Evolutionary conservation across 2,329 filamentous ascomycete genomes (phyloP).

Genomic region (Grosmannia clavigera): DNA sequence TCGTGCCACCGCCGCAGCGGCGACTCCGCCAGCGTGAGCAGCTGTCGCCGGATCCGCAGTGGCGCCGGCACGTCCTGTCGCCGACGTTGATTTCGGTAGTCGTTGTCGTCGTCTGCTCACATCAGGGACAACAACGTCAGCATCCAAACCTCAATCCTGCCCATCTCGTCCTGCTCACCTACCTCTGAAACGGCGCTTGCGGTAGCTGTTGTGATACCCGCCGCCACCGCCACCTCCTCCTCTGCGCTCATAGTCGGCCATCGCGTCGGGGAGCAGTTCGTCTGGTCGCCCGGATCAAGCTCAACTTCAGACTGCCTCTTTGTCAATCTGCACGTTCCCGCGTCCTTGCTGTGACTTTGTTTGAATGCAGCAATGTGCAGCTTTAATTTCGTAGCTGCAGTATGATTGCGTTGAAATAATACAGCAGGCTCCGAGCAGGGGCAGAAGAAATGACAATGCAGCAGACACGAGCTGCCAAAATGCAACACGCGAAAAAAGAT

Average conservation of each 20-base stretch:
- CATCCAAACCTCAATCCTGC: neutral
- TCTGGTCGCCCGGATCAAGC: neutral
- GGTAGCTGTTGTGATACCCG: slow-evolving; percentile 31
- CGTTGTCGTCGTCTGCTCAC: slow-evolving; percentile 53
- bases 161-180: slow-evolving; percentile 20
- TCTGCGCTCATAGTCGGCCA: slow-evolving; percentile 45
- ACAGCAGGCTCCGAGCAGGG: neutral
- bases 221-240: slow-evolving; percentile 11
- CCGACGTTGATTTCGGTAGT: slow-evolving; percentile 60
- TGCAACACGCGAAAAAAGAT: slow-evolving; percentile 2
- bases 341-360: neutral
- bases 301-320: neutral
- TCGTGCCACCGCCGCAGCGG: slow-evolving; percentile 67
- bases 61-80: slow-evolving; percentile 58
- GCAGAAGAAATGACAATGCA: neutral
- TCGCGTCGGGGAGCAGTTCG: slow-evolving; percentile 14
- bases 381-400: neutral
- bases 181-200: slow-evolving; percentile 77
- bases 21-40: slow-evolving; percentile 72
- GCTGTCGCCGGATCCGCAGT: slow-evolving; percentile 62
- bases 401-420: neutral
- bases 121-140: neutral
- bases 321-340: neutral
- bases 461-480: neutral
- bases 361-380: neutral